Percentiles rank a stretch among this genome's conserved stretches.
Conservation (phyloP, 176 grass and related monocot species). For the Eleusine coracana region DNA sequence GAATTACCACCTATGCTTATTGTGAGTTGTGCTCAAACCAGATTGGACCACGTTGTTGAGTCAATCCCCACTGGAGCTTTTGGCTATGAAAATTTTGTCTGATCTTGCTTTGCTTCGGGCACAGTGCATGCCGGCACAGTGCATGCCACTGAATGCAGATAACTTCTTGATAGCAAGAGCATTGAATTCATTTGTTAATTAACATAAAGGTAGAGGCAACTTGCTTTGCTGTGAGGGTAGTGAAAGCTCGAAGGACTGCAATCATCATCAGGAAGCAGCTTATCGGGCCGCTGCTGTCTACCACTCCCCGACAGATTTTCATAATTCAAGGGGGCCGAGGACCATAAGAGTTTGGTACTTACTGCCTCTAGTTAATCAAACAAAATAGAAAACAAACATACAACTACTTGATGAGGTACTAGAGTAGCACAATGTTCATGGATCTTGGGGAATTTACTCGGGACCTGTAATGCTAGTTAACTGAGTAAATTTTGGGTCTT, state of each 20-base stretch:
- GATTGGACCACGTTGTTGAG: slow-evolving; percentile 35
- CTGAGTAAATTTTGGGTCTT: slow-evolving; percentile 37
- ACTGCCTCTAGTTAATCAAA: slow-evolving; percentile 37
- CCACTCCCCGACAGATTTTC: slow-evolving; percentile 49
- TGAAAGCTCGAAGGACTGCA: slow-evolving; percentile 47
- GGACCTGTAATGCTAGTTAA: slow-evolving; percentile 40
- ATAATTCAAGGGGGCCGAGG: slow-evolving; percentile 52
- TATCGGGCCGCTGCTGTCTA: slow-evolving; percentile 43
- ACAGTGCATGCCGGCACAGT: slow-evolving; percentile 34
- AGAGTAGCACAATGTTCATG: slow-evolving; percentile 37
- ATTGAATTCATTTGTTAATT: slow-evolving; percentile 44
- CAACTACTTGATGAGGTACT: slow-evolving; percentile 27
- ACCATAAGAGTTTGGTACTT: slow-evolving; percentile 43
- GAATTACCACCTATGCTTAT: background rate
- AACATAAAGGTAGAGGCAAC: slow-evolving; percentile 31
- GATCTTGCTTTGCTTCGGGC: slow-evolving; percentile 22
- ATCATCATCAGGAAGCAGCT: slow-evolving; percentile 62
- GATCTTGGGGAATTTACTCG: slow-evolving; percentile 50
- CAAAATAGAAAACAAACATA: slow-evolving; percentile 28
- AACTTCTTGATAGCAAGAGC: slow-evolving; percentile 32
- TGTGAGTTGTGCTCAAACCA: slow-evolving; percentile 9
- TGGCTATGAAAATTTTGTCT: slow-evolving; percentile 9
- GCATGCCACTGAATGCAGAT: slow-evolving; percentile 28
- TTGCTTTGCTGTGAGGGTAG: slow-evolving; percentile 40
- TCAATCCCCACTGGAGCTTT: slow-evolving; percentile 28